phyloP scores from a whole-genome alignment of 2,329 filamentous ascomycete species.

The Trichoderma hamatum region DNA sequence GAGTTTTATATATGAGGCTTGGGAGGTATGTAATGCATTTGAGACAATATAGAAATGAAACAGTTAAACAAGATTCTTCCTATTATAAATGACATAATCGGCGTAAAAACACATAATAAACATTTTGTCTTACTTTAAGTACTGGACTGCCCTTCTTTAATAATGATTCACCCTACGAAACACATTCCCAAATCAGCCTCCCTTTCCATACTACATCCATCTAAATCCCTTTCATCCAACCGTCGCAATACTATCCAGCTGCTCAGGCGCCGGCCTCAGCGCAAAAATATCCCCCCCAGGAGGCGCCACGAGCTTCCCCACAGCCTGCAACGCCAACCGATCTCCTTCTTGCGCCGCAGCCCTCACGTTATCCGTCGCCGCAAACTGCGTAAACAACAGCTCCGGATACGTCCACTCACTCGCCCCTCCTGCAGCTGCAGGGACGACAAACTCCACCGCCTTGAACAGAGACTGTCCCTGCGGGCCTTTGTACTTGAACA shows the following conservation, averaged over 20 bases:
- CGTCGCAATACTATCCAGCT: constrained; percentile 33
- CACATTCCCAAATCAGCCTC: neutral
- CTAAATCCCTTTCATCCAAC: constrained; percentile 6
- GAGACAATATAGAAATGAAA: neutral
- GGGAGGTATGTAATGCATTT: neutral
- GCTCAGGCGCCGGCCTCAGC: constrained; percentile 35
- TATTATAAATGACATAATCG: neutral
- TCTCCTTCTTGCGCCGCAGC: constrained; percentile 34
- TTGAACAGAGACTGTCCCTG: constrained; percentile 32
- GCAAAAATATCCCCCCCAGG: constrained; percentile 34
- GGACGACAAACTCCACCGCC: constrained; percentile 34
- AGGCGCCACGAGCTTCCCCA: constrained; percentile 27
- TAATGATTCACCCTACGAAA: neutral
- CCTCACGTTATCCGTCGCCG: constrained; percentile 34
- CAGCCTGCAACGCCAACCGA: constrained; percentile 26
- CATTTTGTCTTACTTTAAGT: neutral
- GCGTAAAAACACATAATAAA: neutral
- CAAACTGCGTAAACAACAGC: constrained; percentile 32
- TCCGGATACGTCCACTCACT: constrained; percentile 33
- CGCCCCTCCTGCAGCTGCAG: constrained; percentile 30
- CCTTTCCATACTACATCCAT: neutral
- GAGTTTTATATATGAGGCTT: neutral
- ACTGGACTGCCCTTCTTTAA: neutral
- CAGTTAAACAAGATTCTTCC: neutral
- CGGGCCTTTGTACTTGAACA: constrained; percentile 32